Base-by-base conservation (phyloP, 257 asterid species). In the Solanum ossicruentum region DNA sequence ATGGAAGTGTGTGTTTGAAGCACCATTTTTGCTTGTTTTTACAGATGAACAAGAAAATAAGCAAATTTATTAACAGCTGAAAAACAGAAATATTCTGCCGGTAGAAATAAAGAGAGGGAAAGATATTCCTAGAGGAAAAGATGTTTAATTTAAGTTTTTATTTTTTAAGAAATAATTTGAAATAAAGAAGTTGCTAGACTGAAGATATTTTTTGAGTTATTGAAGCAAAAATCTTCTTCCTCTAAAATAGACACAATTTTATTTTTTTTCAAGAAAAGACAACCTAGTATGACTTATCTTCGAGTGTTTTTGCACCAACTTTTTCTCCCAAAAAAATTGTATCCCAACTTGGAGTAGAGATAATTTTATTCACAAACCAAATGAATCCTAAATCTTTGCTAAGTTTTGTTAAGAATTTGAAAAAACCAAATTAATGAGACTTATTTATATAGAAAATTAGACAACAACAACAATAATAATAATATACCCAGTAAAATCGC, bases 1-100 rank as follows among this genome's bases (percentile, higher is more conserved):
- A 84, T 80, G 89, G 51, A 87, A 86, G 65, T 84, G 83, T 36
- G 56, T 32, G 88, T 66, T 39, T 84, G 90, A 41, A 88, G 87
- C 84, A 86, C 86, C 88, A 58, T 84, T 52, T 47, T 78, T 39
- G 41, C 49, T 49, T 13, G 10, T 4, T 26, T 13, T 16, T 39
- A 26, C 49, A 8, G 65, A 16, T 78, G 45, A 52, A 78, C 28
- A 52, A 78, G 82, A 78, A 52, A 26, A 78, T 78, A 13, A 9
- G 12, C 49, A 51, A 52, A 15, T 26, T 52, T 70, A 39, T 69
- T 70, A 70, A 66, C 73, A 39, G 54, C 79, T 70, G 28, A 70
- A 41, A 12, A 21, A 17, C 36, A 39, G 12, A 70, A 41, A 70
- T 8, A 70, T 5, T 28, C 11, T 78, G 83, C 23, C 65, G 28